These are phyloP conservation scores for Setomelanomma holmii DNA, from an alignment of 2,329 filamentous ascomycete genomes.

Conservation along the genomic window DNA sequence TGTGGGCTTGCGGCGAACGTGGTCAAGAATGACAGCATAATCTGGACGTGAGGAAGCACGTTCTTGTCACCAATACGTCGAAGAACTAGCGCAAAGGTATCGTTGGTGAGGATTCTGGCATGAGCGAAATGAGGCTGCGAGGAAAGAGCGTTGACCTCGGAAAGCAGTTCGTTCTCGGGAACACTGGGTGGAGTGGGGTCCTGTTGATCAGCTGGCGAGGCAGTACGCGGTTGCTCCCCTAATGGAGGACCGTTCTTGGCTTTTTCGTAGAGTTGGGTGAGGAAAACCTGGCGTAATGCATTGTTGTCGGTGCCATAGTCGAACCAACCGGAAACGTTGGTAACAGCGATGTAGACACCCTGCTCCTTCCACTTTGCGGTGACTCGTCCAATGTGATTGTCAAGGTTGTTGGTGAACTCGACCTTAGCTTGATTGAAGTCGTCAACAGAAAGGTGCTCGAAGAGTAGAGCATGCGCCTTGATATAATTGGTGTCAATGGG, in stretches of 20 bases:
- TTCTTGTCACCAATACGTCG: constrained; percentile 64
- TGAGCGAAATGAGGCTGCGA: constrained; percentile 31
- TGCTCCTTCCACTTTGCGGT: constrained; percentile 63
- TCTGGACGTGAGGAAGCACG: constrained; percentile 68
- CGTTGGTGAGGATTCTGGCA: constrained; percentile 53
- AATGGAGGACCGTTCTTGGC: constrained; percentile 13
- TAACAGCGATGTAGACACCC: constrained; percentile 66
- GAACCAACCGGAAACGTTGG: constrained; percentile 61
- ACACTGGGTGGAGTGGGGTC: constrained; percentile 17
- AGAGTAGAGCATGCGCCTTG: constrained; percentile 69
- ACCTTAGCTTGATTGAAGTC: constrained; percentile 55
- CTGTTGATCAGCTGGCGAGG: constrained; percentile 21
- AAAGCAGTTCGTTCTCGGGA: constrained; percentile 23
- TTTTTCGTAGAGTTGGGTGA: constrained; percentile 9
- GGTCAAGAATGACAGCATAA: constrained; percentile 66
- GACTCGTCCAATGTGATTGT: constrained; percentile 62
- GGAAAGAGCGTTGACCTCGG: constrained; percentile 19
- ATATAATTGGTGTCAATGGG: constrained; percentile 68
- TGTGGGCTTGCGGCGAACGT: constrained; percentile 50
- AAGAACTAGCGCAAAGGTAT: constrained; percentile 58
- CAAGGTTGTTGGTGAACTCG: constrained; percentile 63
- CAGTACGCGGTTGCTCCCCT: constrained; percentile 25
- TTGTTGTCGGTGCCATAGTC: constrained; percentile 60
- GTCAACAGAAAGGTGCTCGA: constrained; percentile 59
- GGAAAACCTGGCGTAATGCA: constrained; percentile 41